Conservation (phyloP, 164 flowering plant species). For the Euptelea pleiosperma region DNA sequence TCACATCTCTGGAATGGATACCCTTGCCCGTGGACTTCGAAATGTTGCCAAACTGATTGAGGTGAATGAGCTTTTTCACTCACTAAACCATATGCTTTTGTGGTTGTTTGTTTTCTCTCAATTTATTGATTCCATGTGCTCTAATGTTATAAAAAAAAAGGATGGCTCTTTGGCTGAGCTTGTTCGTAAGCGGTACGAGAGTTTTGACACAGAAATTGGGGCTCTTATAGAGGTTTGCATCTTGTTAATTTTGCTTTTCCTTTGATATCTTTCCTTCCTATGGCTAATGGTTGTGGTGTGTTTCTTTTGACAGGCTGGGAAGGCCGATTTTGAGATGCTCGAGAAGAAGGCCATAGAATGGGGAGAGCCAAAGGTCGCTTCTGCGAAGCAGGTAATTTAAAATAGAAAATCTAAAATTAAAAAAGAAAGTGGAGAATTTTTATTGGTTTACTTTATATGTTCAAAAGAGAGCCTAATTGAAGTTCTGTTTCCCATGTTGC, state of each 20-base stretch:
- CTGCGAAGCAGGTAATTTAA: slow-evolving; percentile 81
- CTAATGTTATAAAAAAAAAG: slow-evolving; percentile 23
- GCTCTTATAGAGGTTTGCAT: slow-evolving; percentile 65
- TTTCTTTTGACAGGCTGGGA: slow-evolving; percentile 71
- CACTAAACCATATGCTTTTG: neutral
- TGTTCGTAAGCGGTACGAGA: slow-evolving; percentile 75
- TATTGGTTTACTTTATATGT: neutral
- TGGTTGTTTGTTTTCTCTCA: neutral
- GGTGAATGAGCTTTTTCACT: slow-evolving; percentile 30
- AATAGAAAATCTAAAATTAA: neutral
- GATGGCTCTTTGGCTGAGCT: slow-evolving; percentile 80
- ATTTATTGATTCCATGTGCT: neutral
- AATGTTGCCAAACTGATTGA: slow-evolving; percentile 83
- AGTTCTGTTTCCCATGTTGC: slow-evolving; percentile 25
- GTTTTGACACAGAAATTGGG: slow-evolving; percentile 86
- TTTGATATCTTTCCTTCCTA: neutral
- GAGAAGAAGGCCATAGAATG: slow-evolving; percentile 84
- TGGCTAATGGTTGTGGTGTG: neutral
- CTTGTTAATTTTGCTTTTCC: neutral
- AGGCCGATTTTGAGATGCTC: slow-evolving; percentile 76
- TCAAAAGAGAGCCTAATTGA: neutral
- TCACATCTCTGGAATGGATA: slow-evolving; percentile 94
- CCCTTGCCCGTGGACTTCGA: slow-evolving; percentile 91
- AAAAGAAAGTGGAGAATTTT: neutral
- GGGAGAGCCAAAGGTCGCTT: slow-evolving; percentile 92